Percentiles rank a stretch among this genome's conserved stretches.
Conservation (phyloP, 352 stramenopile species). For the Globisporangium iwayamae region DNA sequence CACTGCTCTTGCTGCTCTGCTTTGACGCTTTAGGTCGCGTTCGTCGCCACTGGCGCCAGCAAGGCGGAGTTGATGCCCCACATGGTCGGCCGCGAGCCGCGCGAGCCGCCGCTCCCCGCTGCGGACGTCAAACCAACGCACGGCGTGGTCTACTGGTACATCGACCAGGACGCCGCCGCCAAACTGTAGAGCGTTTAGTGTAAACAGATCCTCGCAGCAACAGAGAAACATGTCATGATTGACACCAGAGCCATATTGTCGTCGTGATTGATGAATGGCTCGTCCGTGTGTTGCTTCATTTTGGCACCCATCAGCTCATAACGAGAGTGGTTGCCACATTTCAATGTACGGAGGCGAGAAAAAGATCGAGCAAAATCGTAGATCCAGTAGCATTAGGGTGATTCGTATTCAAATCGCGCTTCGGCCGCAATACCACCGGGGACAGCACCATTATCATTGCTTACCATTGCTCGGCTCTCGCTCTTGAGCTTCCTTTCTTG, state of each 20-base stretch:
- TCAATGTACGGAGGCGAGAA: neutral
- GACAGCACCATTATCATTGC: no score
- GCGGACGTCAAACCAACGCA: slow-evolving; percentile 66
- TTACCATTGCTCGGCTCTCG: no score
- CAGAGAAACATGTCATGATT: neutral
- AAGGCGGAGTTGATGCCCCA: slow-evolving; percentile 89
- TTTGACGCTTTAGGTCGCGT: slow-evolving; percentile 63
- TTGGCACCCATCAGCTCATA: slow-evolving; percentile 2
- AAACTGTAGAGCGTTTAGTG: slow-evolving; percentile 40
- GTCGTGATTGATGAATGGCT: neutral
- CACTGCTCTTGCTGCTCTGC: neutral
- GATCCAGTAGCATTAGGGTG: no score
- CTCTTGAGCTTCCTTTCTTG: no score
- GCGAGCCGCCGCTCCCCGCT: slow-evolving; percentile 59
- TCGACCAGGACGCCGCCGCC: slow-evolving; percentile 72
- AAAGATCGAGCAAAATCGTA: neutral
- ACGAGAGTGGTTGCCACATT: slow-evolving; percentile 4
- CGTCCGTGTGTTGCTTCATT: slow-evolving; percentile 1
- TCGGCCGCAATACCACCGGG: no score
- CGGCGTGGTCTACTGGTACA: slow-evolving; percentile 82
- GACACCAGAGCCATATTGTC: neutral
- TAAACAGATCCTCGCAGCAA: neutral
- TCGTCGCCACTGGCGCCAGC: slow-evolving; percentile 84
- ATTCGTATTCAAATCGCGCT: no score
- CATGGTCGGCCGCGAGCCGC: slow-evolving; percentile 66